Evolutionary conservation across 2,329 filamentous ascomycete genomes (phyloP).

Genomic region (Aspergillus quadrilineatus): DNA sequence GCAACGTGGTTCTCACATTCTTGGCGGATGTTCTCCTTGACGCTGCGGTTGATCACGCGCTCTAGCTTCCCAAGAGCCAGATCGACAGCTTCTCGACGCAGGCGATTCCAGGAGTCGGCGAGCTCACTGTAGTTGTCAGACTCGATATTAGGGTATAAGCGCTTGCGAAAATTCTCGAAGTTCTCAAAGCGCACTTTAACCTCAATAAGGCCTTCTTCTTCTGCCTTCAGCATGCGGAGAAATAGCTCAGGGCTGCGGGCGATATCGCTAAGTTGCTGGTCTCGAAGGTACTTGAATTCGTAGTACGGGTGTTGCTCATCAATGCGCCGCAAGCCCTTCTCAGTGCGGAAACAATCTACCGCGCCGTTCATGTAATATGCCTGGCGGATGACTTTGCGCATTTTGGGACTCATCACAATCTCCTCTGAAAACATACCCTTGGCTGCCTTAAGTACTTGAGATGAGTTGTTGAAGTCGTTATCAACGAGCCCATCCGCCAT

Average conservation of each 20-base stretch:
- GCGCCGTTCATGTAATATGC: constrained; percentile 80
- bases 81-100: constrained; percentile 82
- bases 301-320: constrained; percentile 96
- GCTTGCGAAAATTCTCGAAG: constrained; percentile 71
- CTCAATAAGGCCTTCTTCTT: constrained; percentile 88
- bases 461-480: constrained; percentile 71
- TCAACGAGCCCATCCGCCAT: constrained; percentile 76
- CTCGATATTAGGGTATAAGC: constrained; percentile 78
- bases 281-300: constrained; percentile 93
- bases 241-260: constrained; percentile 84
- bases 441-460: constrained; percentile 73
- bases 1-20: constrained; percentile 92
- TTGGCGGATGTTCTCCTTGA: constrained; percentile 90
- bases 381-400: constrained; percentile 81
- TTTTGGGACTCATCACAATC: constrained; percentile 78
- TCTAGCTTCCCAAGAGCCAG: constrained; percentile 78
- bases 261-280: constrained; percentile 80
- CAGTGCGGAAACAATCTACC: constrained; percentile 84
- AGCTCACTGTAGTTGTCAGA: constrained; percentile 95
- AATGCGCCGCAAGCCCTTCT: constrained; percentile 90
- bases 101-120: constrained; percentile 90
- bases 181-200: constrained; percentile 77
- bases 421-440: constrained; percentile 91
- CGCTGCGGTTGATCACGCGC: constrained; percentile 79
- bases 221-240: constrained; percentile 94